Conservation (phyloP, 1,284 basidiomycete species). For the Leccinum subrobustum region DNA sequence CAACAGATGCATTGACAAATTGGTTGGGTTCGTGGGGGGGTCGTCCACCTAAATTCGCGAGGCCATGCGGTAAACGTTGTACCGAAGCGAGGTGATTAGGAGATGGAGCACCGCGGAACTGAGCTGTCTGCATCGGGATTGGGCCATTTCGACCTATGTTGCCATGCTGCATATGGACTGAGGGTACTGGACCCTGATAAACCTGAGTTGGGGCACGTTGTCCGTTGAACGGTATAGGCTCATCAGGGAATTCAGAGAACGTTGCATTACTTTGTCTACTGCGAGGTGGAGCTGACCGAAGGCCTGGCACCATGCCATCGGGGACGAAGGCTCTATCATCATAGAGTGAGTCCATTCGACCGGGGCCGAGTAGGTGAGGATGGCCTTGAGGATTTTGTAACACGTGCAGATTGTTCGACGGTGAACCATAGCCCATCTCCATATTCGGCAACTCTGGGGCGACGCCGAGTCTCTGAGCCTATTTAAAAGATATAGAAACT, state of each 20-base stretch:
- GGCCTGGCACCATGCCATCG: conserved; percentile 79
- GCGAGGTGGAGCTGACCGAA: conserved; percentile 63
- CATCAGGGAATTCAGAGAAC: conserved; percentile 62
- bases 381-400: conserved; percentile 47
- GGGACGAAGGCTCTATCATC: conserved; percentile 78
- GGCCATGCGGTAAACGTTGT: conserved; percentile 72
- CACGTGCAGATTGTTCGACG: conserved; percentile 23
- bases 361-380: conserved; percentile 37
- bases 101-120: conserved; percentile 69
- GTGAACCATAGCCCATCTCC: conserved; percentile 28
- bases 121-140: conserved; percentile 58
- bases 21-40: conserved; percentile 76
- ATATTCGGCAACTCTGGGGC: conserved; percentile 24
- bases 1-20: conserved; percentile 52
- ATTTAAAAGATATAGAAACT: conserved; percentile 3
- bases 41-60: conserved; percentile 78
- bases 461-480: conserved; percentile 32
- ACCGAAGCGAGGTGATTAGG: conserved; percentile 51
- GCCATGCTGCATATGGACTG: conserved; percentile 52
- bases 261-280: conserved; percentile 55
- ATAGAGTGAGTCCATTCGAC: conserved; percentile 64
- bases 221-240: conserved; percentile 56
- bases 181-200: conserved; percentile 48
- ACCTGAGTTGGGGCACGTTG: conserved; percentile 57
- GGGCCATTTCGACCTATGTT: conserved; percentile 48